phyloP scores from a whole-genome alignment of 306 rosid genomes.

The Glycine latifolia region DNA sequence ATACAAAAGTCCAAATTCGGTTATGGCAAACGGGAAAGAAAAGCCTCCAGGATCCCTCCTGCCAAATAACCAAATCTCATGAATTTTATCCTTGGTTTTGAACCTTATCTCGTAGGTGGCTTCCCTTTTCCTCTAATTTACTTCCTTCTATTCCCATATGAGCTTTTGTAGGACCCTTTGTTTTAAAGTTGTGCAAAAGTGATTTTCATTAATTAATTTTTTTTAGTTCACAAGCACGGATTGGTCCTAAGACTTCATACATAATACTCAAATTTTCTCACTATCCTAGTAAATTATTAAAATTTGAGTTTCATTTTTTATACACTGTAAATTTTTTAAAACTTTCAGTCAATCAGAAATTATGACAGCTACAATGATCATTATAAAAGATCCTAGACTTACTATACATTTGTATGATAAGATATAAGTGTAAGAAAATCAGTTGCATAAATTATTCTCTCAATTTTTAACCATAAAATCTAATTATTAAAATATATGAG shows the following conservation, averaged over 20 bases:
- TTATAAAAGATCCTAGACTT: no score
- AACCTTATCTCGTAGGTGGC: slow-evolving; percentile 44
- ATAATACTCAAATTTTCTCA: no score
- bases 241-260: no score
- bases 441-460: neutral
- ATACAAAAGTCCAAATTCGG: slow-evolving; percentile 64
- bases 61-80: slow-evolving; percentile 40
- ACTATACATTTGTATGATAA: no score
- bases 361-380: no score
- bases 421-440: no score
- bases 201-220: neutral
- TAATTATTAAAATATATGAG: neutral
- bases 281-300: no score
- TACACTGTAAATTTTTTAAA: neutral
- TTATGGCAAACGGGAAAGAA: slow-evolving; percentile 44
- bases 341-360: no score
- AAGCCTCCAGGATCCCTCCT: neutral
- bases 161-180: slow-evolving; percentile 20
- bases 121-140: slow-evolving; percentile 15
- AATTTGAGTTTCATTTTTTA: neutral
- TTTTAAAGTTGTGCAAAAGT: neutral
- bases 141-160: neutral
- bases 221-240: no score
- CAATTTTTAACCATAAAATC: neutral
- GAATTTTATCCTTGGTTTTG: slow-evolving; percentile 38